phyloP scores from a whole-genome alignment of 2,329 filamentous ascomycete species.

The Hypoxylon sp. region DNA sequence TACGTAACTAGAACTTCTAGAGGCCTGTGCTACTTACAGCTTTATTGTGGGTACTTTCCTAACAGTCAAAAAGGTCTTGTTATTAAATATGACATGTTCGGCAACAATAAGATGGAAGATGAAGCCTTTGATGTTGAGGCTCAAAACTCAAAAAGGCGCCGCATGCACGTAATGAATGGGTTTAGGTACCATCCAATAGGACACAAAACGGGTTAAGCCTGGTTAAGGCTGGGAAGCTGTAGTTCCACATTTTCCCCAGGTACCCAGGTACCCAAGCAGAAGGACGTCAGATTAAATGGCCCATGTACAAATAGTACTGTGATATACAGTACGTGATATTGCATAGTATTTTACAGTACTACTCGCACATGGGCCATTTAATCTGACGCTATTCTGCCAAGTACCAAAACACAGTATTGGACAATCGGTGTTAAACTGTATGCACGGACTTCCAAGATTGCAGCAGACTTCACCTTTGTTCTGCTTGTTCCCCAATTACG shows the following conservation, averaged over 20 bases:
- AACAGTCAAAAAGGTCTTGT: neutral
- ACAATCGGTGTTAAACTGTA: neutral
- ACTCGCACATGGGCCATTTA: too few species aligned
- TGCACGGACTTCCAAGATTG: neutral
- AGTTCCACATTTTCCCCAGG: slow-evolving; percentile 26
- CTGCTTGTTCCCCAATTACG: neutral
- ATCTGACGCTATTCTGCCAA: too few species aligned
- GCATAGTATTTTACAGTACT: too few species aligned
- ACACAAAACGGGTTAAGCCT: slow-evolving; percentile 3
- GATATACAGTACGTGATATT: too few species aligned
- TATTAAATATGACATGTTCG: slow-evolving; percentile 19
- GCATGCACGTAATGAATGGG: slow-evolving; percentile 20
- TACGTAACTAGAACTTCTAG: neutral
- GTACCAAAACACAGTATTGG: neutral
- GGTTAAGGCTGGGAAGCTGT: too few species aligned
- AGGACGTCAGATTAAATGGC: too few species aligned
- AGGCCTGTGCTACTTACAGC: neutral
- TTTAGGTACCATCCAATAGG: slow-evolving; percentile 10
- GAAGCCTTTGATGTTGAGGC: slow-evolving; percentile 41
- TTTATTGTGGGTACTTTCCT: neutral
- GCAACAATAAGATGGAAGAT: neutral
- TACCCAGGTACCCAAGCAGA: slow-evolving; percentile 13
- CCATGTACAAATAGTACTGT: too few species aligned
- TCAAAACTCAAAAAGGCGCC: slow-evolving; percentile 37
- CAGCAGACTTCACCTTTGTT: neutral